Conservation (phyloP, 345 rosid species). For the Populus euphratica region DNA sequence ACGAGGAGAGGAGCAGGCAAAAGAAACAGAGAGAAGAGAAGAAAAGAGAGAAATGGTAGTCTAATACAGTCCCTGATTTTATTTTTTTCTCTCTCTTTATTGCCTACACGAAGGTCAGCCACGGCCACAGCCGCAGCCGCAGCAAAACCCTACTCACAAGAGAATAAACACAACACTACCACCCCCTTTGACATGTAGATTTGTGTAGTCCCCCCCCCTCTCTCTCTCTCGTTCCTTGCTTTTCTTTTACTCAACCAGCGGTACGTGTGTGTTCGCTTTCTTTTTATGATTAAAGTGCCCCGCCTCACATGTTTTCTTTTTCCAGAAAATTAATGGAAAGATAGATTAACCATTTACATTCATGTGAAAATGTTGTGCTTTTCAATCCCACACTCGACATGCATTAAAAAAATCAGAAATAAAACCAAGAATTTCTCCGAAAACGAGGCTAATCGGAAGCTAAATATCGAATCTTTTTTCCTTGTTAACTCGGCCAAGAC, state of each 20-base stretch:
- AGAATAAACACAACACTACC: too few relatives aligned
- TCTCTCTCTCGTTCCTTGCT: slow-evolving; percentile 12
- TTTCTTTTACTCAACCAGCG: slow-evolving; percentile 25
- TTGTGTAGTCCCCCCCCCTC: background rate
- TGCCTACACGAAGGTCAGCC: slow-evolving; percentile 55
- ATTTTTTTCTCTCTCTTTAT: slow-evolving; percentile 29
- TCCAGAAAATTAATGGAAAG: too few relatives aligned
- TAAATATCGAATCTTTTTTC: too few relatives aligned
- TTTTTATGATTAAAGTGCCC: slow-evolving; percentile 35
- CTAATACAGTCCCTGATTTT: background rate
- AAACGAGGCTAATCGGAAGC: too few relatives aligned
- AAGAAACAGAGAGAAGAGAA: background rate
- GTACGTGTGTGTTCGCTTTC: slow-evolving; percentile 37
- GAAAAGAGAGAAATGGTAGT: slow-evolving; percentile 12
- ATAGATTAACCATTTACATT: too few relatives aligned
- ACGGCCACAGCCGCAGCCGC: background rate
- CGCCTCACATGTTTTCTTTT: slow-evolving; percentile 8
- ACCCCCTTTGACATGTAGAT: slow-evolving; percentile 30
- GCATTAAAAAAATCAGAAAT: too few relatives aligned
- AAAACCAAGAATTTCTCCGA: too few relatives aligned
- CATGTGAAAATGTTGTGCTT: background rate
- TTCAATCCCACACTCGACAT: background rate
- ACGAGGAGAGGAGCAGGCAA: slow-evolving; percentile 65
- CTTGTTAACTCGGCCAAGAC: too few relatives aligned
- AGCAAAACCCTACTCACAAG: background rate